Percentiles rank a stretch among this genome's conserved stretches.
Evolutionary conservation across 441 rosid species (phyloP).

Genomic region (Pelargonium cotyledonis): DNA sequence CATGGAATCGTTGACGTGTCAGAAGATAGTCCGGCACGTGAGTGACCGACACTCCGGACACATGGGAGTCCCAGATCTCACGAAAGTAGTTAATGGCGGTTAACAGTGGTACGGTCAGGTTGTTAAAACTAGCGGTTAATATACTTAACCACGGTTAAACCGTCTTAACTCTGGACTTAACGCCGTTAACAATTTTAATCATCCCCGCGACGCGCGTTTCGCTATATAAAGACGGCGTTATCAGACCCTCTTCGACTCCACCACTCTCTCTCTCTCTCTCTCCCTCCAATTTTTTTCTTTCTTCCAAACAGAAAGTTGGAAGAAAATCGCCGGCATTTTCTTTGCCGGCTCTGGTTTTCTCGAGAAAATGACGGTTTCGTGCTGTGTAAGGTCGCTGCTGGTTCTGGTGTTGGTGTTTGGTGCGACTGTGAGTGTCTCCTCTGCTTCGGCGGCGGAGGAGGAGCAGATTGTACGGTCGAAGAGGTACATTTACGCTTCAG

Average conservation of each 20-base stretch:
- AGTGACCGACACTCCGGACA: not conserved
- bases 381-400: not conserved
- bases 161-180: not conserved
- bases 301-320: constrained; percentile 7
- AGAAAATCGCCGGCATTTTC: not conserved
- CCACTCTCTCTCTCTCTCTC: too few species aligned
- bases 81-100: not conserved
- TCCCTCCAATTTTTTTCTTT: not conserved
- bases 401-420: constrained; percentile 1
- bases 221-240: constrained; percentile 3
- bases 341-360: not conserved
- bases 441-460: not conserved
- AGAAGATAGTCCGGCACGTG: too few species aligned
- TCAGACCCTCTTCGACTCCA: not conserved
- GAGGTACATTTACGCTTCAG: not conserved
- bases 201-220: not conserved
- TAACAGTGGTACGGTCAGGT: not conserved
- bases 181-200: not conserved
- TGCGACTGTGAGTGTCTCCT: not conserved
- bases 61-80: not conserved
- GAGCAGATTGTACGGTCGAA: not conserved
- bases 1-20: not conserved
- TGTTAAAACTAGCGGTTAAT: not conserved
- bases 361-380: not conserved
- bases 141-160: not conserved